A percentile compares a stretch with the other conserved stretches of the same genome.
Evolutionary conservation across 257 asterid species (phyloP).

Genomic region (Solanum chilense): DNA sequence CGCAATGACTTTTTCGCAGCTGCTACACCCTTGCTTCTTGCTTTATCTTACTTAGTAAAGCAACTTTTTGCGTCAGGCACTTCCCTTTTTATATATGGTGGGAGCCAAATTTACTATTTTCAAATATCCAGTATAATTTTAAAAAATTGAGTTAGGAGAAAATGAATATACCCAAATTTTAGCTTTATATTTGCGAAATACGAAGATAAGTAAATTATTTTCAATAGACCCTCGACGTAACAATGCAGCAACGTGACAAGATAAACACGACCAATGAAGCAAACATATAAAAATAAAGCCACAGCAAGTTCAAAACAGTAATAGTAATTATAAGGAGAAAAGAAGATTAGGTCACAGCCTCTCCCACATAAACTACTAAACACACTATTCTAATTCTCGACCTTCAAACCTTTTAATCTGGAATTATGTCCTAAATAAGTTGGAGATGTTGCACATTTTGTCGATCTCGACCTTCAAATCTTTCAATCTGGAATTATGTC

Average conservation of each 20-base stretch:
- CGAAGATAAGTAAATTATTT: too few species aligned
- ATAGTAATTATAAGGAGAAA: too few species aligned
- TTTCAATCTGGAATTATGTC: not conserved
- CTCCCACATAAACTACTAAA: not conserved
- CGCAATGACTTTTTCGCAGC: too few species aligned
- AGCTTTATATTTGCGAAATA: too few species aligned
- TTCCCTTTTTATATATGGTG: accelerated
- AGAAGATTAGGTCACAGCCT: not conserved
- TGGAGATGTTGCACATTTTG: too few species aligned
- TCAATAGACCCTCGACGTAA: not conserved
- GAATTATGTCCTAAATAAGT: not conserved
- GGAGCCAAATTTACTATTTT: too few species aligned
- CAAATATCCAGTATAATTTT: too few species aligned
- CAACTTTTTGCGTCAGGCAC: accelerated
- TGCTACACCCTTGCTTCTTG: too few species aligned
- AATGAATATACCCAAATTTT: too few species aligned
- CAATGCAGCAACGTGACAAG: not conserved
- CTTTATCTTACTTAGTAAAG: too few species aligned
- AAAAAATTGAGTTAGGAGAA: too few species aligned
- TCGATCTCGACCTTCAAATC: not conserved
- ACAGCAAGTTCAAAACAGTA: not conserved
- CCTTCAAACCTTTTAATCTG: not conserved
- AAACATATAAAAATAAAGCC: too few species aligned
- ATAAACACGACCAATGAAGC: not conserved
- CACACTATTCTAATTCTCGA: not conserved